These are phyloP conservation scores for Cadophora sp. DNA, from an alignment of 2,329 filamentous ascomycete genomes.

Conservation along the genomic window DNA sequence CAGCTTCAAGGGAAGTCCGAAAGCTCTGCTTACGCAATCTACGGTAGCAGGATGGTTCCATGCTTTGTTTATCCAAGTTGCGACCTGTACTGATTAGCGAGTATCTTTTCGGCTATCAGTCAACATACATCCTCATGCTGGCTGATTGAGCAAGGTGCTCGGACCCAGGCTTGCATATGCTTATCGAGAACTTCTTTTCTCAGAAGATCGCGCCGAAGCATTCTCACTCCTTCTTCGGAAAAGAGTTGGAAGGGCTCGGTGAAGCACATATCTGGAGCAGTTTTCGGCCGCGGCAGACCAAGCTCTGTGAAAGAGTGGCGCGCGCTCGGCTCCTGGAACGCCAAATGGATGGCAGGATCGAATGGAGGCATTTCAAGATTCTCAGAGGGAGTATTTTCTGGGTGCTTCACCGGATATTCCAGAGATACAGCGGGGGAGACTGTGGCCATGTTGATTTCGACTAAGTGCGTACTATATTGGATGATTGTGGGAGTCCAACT, in stretches of 20 bases:
- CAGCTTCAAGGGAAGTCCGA: constrained; percentile 25
- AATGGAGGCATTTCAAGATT: constrained; percentile 14
- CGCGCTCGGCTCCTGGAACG: constrained; percentile 22
- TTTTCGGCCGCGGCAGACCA: constrained; percentile 22
- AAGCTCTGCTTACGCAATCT: constrained; percentile 27
- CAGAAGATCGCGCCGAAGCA: constrained; percentile 27
- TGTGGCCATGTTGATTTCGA: background rate
- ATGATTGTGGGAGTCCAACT: no score
- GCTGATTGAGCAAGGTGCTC: constrained; percentile 26
- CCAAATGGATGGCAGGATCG: constrained; percentile 29
- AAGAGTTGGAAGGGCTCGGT: constrained; percentile 32
- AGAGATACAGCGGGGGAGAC: background rate
- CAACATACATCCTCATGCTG: constrained; percentile 23
- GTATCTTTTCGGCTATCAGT: background rate
- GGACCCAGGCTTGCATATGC: constrained; percentile 24
- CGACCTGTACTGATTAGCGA: constrained; percentile 20
- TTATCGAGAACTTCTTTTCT: constrained; percentile 29
- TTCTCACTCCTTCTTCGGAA: constrained; percentile 28
- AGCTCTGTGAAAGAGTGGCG: constrained; percentile 27
- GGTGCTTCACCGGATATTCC: background rate
- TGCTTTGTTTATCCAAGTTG: constrained; percentile 25
- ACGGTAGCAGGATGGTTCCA: constrained; percentile 29
- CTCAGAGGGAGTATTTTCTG: background rate
- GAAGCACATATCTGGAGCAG: constrained; percentile 26
- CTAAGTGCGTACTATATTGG: no score